Base-by-base conservation (phyloP, 1,284 basidiomycete species). In the Inonotus obliquus region DNA sequence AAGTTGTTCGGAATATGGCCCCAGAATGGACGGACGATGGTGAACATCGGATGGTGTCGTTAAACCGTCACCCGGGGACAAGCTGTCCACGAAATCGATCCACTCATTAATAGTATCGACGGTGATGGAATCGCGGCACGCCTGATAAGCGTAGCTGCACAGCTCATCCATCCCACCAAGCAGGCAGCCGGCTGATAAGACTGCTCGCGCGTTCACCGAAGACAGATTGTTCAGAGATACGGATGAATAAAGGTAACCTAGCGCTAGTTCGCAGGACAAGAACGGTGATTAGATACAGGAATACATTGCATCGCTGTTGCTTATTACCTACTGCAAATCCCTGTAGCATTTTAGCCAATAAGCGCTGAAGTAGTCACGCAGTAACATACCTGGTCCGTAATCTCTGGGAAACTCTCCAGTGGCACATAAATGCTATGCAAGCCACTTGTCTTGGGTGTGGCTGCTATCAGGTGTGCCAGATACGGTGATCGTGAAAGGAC, bases 121-220 rank as follows among this genome's bases (percentile, higher is more conserved):
- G 47, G 79, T 81, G 74, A 95, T 86, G 53, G 89, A 89, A 65
- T 83, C 84, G 67, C 83, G 81, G 77, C 87, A 91, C 58, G 85
- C 76, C 58, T 85, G 82, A 73, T 93, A 94, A n/a, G 92, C 84
- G 69, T 87, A 86, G 66, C 80, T 79, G 71, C 85, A 88, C 32
- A 94, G 78, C 51, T 94, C 91, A 49, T 91, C 84, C 87, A 94
- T 90, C 48, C 89, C 91, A 59, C 90, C 90, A 51, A 94, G 82
- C 41, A 93, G 78, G 73, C 87, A 90, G 5, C 87, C 88, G 48
- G 91, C 88, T 39, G 92, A 89, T 56, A 95, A 83, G 45, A 92
- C 88, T 17, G 85, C 85, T 67, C 91, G 85, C 61, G 91, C 88
- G 75, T 94, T 94, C 67, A 84, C 80, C 53, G 87, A 80, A 67